Percentiles rank a stretch among this genome's conserved stretches.
phyloP scores from a whole-genome alignment of 1,139 yeast species.

The Saccharomyces hybrid region DNA sequence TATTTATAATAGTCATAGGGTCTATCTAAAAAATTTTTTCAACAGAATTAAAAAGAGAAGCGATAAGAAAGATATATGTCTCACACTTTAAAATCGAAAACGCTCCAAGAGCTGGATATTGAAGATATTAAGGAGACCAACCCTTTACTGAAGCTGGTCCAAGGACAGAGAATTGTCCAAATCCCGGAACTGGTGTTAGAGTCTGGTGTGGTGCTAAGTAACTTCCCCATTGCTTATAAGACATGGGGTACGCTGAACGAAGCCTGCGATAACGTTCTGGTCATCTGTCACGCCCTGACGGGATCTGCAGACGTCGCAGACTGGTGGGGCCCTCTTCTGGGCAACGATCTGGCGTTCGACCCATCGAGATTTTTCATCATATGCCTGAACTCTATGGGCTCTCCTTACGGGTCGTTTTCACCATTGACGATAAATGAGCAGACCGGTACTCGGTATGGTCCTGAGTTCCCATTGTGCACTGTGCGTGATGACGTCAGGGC shows the following conservation, averaged over 20 bases:
- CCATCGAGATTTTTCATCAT: slow-evolving; percentile 78
- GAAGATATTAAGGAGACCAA: slow-evolving; percentile 35
- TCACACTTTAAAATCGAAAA: slow-evolving; percentile 7
- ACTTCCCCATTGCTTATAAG: slow-evolving; percentile 91
- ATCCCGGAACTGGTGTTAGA: slow-evolving; percentile 74
- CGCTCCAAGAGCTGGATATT: slow-evolving; percentile 22
- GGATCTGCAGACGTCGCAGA: slow-evolving; percentile 94
- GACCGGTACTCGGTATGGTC: slow-evolving; percentile 77
- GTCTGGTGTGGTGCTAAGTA: slow-evolving; percentile 64
- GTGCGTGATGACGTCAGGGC: slow-evolving; percentile 83
- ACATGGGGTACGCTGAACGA: slow-evolving; percentile 85
- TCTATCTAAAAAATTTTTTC: not conserved
- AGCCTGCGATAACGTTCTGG: slow-evolving; percentile 62
- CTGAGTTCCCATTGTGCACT: slow-evolving; percentile 88
- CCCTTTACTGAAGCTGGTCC: slow-evolving; percentile 64
- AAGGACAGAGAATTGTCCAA: slow-evolving; percentile 73
- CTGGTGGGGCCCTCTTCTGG: slow-evolving; percentile 98
- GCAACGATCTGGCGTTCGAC: slow-evolving; percentile 82
- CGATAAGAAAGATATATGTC: slow-evolving; percentile 5
- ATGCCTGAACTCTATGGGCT: slow-evolving; percentile 85
- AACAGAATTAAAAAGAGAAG: not conserved
- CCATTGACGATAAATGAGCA: slow-evolving; percentile 72
- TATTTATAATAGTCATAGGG: not conserved
- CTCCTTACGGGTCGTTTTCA: slow-evolving; percentile 94
- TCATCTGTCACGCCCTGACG: slow-evolving; percentile 90